These are phyloP conservation scores for Arabidopsis arenosa DNA, from an alignment of 345 rosid species.

Conservation along the genomic window DNA sequence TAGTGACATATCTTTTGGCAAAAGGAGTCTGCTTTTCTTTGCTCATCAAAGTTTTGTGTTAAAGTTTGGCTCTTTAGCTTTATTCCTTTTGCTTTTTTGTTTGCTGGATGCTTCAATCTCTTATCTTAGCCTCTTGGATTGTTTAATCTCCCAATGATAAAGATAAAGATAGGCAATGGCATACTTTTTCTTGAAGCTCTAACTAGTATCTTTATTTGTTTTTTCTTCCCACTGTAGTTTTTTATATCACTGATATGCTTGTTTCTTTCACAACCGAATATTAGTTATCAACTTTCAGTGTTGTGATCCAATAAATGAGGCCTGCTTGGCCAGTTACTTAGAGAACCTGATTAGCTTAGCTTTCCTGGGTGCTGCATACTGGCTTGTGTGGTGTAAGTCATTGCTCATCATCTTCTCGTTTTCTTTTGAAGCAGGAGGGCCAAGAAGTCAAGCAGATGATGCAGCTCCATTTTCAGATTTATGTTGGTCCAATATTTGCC, in stretches of 20 bases:
- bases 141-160: constrained; percentile 41
- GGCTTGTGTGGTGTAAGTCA: constrained; percentile 36
- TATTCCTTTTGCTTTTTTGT: constrained; percentile 44
- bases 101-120: constrained; percentile 43
- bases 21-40: constrained; percentile 33
- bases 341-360: constrained; percentile 14
- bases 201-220: constrained; percentile 31
- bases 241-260: constrained; percentile 4
- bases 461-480: constrained; percentile 36
- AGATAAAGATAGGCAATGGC: constrained; percentile 36
- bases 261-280: constrained; percentile 21
- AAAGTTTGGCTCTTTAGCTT: constrained; percentile 49
- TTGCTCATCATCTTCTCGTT: constrained; percentile 31
- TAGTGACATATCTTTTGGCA: constrained; percentile 25
- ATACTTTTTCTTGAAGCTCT: constrained; percentile 33
- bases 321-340: neutral
- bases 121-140: constrained; percentile 37
- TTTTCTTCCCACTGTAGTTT: neutral
- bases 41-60: constrained; percentile 48
- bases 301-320: constrained; percentile 18
- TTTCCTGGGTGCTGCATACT: constrained; percentile 12
- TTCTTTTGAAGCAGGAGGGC: constrained; percentile 52
- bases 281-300: constrained; percentile 17
- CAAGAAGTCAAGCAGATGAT: constrained; percentile 37
- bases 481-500: constrained; percentile 19